Percentiles rank a stretch among this genome's conserved stretches.
Evolutionary conservation across 768 basidiomycete genomes (phyloP).

Genomic region (Trametes gibbosa): DNA sequence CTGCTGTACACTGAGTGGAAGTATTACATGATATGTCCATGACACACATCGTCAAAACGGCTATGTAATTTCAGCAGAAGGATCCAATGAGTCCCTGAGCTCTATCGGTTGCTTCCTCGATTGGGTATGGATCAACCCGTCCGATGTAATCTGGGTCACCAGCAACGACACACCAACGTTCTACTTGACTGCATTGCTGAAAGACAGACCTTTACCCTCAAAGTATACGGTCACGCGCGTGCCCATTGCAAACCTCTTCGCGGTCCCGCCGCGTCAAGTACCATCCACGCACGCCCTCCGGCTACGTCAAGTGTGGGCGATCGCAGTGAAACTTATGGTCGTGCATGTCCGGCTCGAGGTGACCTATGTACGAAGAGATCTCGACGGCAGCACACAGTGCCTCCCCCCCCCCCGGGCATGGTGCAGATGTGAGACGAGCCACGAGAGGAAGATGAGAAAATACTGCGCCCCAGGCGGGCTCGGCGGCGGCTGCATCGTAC

Average conservation of each 20-base stretch:
- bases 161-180: not conserved
- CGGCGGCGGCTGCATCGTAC: not conserved
- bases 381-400: constrained; percentile 1
- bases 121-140: not conserved
- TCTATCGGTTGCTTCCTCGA: not conserved
- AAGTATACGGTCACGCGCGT: not conserved
- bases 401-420: not conserved
- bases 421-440: not conserved
- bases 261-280: too few species aligned
- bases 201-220: not conserved
- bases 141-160: not conserved
- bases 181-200: not conserved
- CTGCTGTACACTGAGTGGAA: not conserved
- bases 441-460: not conserved
- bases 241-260: not conserved
- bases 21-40: not conserved
- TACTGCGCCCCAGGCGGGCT: not conserved
- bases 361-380: not conserved
- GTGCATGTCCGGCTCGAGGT: not conserved
- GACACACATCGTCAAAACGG: too few species aligned
- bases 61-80: not conserved
- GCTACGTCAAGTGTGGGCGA: not conserved
- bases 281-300: not conserved
- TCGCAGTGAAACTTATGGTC: not conserved
- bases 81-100: not conserved